Conservation (phyloP, 805 yeast species). For the Clavispora fructus region DNA sequence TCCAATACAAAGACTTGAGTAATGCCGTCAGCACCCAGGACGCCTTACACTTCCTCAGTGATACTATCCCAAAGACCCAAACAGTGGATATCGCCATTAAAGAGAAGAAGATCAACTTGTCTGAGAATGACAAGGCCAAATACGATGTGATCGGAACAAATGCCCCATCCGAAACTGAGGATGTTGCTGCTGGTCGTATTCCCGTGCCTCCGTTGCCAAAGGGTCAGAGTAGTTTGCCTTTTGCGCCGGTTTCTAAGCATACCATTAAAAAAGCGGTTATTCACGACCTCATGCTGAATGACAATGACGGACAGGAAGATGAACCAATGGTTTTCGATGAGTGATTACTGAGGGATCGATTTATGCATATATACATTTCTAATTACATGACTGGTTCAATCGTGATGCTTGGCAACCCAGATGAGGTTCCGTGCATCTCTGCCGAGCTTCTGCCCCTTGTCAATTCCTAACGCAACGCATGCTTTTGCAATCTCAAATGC, state of each 20-base stretch:
- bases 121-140: constrained; percentile 9
- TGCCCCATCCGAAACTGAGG: constrained; percentile 1
- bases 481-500: constrained; percentile 32
- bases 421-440: constrained; percentile 23
- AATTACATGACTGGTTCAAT: constrained; percentile 8
- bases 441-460: constrained; percentile 13
- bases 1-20: constrained; percentile 68
- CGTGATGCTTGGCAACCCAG: constrained; percentile 22
- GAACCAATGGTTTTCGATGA: constrained; percentile 9
- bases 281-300: constrained; percentile 26
- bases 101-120: constrained; percentile 31
- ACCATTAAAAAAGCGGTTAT: constrained; percentile 29
- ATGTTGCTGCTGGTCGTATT: not conserved
- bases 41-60: constrained; percentile 56
- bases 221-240: constrained; percentile 38
- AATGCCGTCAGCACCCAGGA: constrained; percentile 56
- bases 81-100: constrained; percentile 45
- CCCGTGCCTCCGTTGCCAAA: constrained; percentile 21
- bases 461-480: constrained; percentile 25
- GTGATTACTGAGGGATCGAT: not conserved
- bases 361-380: constrained; percentile 5
- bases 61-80: constrained; percentile 61
- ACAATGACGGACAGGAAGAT: constrained; percentile 8
- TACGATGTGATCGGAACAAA: constrained; percentile 5
- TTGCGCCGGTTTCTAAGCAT: constrained; percentile 9